These are phyloP conservation scores for Tetradesmus obliquus DNA, from an alignment of 139 green algal species.

Conservation along the genomic window DNA sequence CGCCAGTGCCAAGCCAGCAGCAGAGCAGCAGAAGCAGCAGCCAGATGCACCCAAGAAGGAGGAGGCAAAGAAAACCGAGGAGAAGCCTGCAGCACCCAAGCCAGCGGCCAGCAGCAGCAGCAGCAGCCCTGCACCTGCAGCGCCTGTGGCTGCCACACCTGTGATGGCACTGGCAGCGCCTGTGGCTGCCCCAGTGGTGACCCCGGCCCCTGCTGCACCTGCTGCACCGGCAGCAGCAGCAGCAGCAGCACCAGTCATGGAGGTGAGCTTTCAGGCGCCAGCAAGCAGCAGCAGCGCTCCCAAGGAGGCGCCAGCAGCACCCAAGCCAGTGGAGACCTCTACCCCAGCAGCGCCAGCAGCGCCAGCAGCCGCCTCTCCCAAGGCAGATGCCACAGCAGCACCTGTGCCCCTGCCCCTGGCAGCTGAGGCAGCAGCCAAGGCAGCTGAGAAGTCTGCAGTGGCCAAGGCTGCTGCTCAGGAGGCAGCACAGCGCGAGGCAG, in stretches of 20 bases:
- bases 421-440: background rate
- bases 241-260: background rate
- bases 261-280: background rate
- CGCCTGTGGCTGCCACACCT: conserved; percentile 2
- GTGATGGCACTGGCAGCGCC: background rate
- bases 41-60: background rate
- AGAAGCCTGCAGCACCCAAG: background rate
- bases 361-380: background rate
- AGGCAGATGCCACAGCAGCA: background rate
- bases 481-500: background rate
- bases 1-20: background rate
- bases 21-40: background rate
- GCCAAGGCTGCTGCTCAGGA: background rate
- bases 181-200: background rate
- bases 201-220: background rate
- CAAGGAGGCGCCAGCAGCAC: background rate
- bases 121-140: background rate
- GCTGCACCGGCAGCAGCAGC: background rate
- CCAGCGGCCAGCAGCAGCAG: conserved; percentile 17
- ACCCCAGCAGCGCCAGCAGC: background rate
- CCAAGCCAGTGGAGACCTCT: background rate
- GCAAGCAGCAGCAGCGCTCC: background rate
- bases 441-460: background rate
- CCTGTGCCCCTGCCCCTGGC: background rate
- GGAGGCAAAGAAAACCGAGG: background rate